Percentiles rank a stretch among this genome's conserved stretches.
Evolutionary conservation across 2,329 filamentous ascomycete genomes (phyloP).

Genomic region (Diaporthe sp.): DNA sequence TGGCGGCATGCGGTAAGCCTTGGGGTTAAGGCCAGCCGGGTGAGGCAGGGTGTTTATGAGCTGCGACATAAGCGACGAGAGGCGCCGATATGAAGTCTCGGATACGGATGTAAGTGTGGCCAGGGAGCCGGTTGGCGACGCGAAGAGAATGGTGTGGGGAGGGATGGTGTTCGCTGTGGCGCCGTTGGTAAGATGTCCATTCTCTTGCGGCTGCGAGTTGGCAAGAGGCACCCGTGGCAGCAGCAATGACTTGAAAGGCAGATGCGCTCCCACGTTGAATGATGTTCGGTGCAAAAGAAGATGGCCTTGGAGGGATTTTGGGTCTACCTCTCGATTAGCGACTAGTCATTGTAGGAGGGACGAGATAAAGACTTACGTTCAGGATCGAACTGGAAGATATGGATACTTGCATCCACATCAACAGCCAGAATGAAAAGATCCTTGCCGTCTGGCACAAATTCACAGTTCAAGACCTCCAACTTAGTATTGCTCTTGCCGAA

Average conservation of each 20-base stretch:
- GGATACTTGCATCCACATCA: conserved; percentile 87
- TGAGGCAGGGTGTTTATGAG: conserved; percentile 82
- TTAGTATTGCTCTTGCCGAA: conserved; percentile 88
- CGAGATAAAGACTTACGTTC: conserved; percentile 74
- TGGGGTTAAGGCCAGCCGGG: conserved; percentile 84
- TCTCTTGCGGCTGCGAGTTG: conserved; percentile 50
- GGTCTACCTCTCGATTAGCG: conserved; percentile 70
- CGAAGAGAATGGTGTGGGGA: conserved; percentile 71
- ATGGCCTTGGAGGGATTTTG: conserved; percentile 91
- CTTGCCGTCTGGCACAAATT: conserved; percentile 89
- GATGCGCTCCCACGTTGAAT: conserved; percentile 86
- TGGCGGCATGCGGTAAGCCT: conserved; percentile 75
- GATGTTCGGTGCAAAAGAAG: conserved; percentile 88
- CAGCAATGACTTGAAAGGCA: conserved; percentile 80
- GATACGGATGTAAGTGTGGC: conserved; percentile 81
- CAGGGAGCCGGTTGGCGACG: conserved; percentile 81
- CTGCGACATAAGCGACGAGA: conserved; percentile 85
- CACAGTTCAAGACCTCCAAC: conserved; percentile 83
- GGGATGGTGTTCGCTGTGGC: conserved; percentile 44
- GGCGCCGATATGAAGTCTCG: conserved; percentile 85
- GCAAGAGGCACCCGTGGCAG: conserved; percentile 70
- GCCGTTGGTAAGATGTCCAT: conserved; percentile 44
- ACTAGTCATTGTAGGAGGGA: background rate
- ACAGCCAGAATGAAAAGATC: conserved; percentile 86
- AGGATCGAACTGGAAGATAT: conserved; percentile 93